These are phyloP conservation scores for Lophiostoma macrostomum DNA, from an alignment of 495 filamentous ascomycete genomes.

Conservation along the genomic window DNA sequence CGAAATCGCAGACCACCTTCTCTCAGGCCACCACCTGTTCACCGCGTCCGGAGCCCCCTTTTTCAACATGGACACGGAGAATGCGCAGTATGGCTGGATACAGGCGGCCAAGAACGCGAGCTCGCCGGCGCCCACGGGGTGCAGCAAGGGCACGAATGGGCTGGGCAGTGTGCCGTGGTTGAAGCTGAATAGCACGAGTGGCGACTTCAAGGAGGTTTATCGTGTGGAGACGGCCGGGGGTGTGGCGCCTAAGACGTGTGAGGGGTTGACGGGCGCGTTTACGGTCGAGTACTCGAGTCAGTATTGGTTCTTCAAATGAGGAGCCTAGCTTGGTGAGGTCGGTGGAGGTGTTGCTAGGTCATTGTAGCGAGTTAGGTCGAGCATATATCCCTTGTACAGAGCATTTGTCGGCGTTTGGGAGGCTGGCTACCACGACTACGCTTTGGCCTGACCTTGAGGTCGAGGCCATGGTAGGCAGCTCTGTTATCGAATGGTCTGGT, in stretches of 20 bases:
- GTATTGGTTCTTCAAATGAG: conserved; percentile 50
- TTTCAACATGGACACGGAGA: conserved; percentile 70
- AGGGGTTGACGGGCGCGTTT: conserved; percentile 60
- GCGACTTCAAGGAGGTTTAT: conserved; percentile 71
- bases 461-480: too few relatives aligned
- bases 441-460: too few relatives aligned
- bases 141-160: conserved; percentile 52
- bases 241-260: conserved; percentile 69
- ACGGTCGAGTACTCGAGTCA: conserved; percentile 77
- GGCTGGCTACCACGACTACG: too few relatives aligned
- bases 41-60: conserved; percentile 62
- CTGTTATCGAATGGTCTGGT: too few relatives aligned
- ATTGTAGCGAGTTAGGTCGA: not conserved
- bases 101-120: conserved; percentile 52
- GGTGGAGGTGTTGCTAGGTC: not conserved
- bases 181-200: conserved; percentile 43
- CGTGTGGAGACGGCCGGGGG: conserved; percentile 86
- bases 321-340: not conserved
- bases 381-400: conserved; percentile 6
- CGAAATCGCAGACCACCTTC: conserved; percentile 49
- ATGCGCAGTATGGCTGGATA: conserved; percentile 55
- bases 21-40: conserved; percentile 81
- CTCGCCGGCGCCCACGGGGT: conserved; percentile 56
- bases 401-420: conserved; percentile 35
- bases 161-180: conserved; percentile 73